These are phyloP conservation scores for Priceomyces haplophilus DNA, from an alignment of 805 yeast genomes.

Conservation along the genomic window DNA sequence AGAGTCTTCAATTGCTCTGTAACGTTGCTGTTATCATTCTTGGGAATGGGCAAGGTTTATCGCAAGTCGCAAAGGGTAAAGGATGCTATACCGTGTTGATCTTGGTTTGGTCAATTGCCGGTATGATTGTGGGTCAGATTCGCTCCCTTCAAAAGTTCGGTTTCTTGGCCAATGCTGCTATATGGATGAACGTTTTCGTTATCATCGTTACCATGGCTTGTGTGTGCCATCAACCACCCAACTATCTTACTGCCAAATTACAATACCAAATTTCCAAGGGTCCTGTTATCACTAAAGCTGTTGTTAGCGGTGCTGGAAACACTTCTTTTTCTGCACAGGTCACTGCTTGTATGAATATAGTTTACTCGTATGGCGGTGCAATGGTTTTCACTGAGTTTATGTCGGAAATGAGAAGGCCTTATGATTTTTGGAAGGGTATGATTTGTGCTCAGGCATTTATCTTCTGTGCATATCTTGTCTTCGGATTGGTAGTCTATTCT, in stretches of 20 bases:
- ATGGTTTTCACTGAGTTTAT: constrained; percentile 46
- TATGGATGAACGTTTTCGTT: constrained; percentile 46
- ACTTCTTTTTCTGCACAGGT: constrained; percentile 21
- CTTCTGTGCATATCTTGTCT: constrained; percentile 36
- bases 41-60: constrained; percentile 41
- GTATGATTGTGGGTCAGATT: constrained; percentile 43
- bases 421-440: constrained; percentile 50
- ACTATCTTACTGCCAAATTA: constrained; percentile 25
- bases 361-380: constrained; percentile 52
- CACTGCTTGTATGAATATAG: constrained; percentile 42
- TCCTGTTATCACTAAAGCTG: constrained; percentile 19
- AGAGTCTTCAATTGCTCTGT: constrained; percentile 41
- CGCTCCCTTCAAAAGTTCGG: constrained; percentile 37
- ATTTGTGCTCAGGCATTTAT: constrained; percentile 40
- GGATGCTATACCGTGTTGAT: constrained; percentile 41
- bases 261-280: constrained; percentile 14
- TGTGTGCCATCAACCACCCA: constrained; percentile 31
- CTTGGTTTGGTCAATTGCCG: constrained; percentile 42
- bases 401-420: constrained; percentile 48
- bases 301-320: constrained; percentile 24
- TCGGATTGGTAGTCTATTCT: constrained; percentile 42
- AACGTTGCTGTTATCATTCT: constrained; percentile 43
- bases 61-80: constrained; percentile 33
- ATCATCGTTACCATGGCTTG: constrained; percentile 45
- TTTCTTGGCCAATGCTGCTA: constrained; percentile 42